These are phyloP conservation scores for Achaetomiella virescens DNA, from an alignment of 495 filamentous ascomycete species.

Conservation along the genomic window DNA sequence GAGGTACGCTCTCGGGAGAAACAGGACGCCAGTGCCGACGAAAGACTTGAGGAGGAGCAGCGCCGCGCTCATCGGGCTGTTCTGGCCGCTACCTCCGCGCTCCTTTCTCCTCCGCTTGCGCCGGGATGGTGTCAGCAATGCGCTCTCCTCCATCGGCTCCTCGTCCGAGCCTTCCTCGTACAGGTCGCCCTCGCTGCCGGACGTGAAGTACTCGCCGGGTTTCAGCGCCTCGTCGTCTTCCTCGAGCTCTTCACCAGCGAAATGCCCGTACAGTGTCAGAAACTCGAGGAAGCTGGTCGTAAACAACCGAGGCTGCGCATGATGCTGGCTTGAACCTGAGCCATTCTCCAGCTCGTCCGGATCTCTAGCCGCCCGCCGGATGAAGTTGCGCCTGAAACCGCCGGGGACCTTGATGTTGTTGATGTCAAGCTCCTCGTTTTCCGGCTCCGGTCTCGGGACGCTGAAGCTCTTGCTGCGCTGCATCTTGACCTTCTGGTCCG, in stretches of 20 bases:
- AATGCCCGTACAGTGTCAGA: constrained; percentile 89
- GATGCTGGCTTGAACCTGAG: constrained; percentile 28
- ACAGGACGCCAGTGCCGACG: constrained; percentile 95
- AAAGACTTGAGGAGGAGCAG: constrained; percentile 91
- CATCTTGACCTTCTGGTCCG: constrained; percentile 50
- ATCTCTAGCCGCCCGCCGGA: constrained; percentile 62
- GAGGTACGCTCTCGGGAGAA: constrained; percentile 83
- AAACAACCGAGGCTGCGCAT: constrained; percentile 56
- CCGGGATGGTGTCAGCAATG: constrained; percentile 66
- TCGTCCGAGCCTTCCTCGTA: constrained; percentile 52
- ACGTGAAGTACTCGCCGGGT: constrained; percentile 79
- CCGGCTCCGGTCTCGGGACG: constrained; percentile 63
- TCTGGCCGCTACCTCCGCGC: constrained; percentile 63
- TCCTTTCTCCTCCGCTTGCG: constrained; percentile 66
- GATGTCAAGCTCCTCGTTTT: constrained; percentile 74
- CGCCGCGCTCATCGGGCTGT: constrained; percentile 64
- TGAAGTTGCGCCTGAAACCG: constrained; percentile 83
- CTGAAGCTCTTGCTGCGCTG: constrained; percentile 83
- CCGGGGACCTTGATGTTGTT: constrained; percentile 84
- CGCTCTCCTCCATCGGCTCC: constrained; percentile 72
- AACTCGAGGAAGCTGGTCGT: constrained; percentile 94
- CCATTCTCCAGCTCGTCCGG: constrained; percentile 41
- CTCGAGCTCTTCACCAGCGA: constrained; percentile 91
- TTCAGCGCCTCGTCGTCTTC: constrained; percentile 86
- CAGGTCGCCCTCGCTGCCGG: constrained; percentile 52